Conservation (phyloP, 495 filamentous ascomycete genomes). For the Lineolata rhizophorae region DNA sequence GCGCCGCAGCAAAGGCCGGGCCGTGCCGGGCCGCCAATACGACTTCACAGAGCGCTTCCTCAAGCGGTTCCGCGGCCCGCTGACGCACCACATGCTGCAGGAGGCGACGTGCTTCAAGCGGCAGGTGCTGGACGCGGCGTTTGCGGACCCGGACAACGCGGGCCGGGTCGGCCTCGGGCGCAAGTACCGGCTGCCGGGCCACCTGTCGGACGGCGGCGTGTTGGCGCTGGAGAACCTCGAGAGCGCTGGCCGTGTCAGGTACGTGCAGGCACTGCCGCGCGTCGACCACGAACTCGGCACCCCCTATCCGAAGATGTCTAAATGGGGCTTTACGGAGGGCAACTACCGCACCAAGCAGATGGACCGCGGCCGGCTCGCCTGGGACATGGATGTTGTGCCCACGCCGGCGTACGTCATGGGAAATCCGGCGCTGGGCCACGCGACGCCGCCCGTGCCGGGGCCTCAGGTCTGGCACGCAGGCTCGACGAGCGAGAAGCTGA, state of each 20-base stretch:
- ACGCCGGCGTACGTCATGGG: no score
- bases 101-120: conserved; percentile 18
- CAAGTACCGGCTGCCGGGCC: conserved; percentile 20
- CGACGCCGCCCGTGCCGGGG: no score
- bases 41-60: conserved; percentile 10
- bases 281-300: conserved; percentile 21
- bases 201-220: conserved; percentile 40
- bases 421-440: no score
- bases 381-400: no score
- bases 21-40: conserved; percentile 7
- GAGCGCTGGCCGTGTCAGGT: conserved; percentile 31
- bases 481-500: no score
- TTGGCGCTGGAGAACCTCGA: conserved; percentile 49
- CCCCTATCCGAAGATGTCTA: conserved; percentile 14
- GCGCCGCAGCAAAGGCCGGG: conserved; percentile 3
- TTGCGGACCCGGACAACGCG: conserved; percentile 16
- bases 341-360: no score
- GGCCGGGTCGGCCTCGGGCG: conserved; percentile 14
- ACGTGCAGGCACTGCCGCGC: conserved; percentile 33
- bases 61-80: conserved; percentile 8
- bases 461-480: no score
- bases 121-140: no score
- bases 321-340: conserved; percentile 48
- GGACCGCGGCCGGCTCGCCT: no score
- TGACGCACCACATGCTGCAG: conserved; percentile 9